These are phyloP conservation scores for Drosera capensis DNA, from an alignment of 148 eudicot species.

Conservation along the genomic window DNA sequence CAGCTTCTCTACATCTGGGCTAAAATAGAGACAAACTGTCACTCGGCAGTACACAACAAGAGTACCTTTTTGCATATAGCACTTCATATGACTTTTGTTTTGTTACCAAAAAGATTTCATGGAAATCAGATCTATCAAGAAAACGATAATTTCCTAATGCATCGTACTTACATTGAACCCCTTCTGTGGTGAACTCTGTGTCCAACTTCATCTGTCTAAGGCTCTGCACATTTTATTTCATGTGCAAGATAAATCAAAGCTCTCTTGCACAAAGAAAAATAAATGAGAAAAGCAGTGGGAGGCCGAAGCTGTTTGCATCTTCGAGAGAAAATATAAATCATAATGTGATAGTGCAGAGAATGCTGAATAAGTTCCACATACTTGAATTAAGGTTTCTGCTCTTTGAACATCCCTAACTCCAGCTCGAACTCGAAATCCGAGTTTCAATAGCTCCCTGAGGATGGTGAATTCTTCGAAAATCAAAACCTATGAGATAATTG, in stretches of 20 bases:
- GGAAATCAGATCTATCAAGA: not conserved
- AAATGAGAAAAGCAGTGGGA: too few relatives aligned
- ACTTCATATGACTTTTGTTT: not conserved
- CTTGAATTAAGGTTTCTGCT: constrained; percentile 62
- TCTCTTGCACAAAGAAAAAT: not conserved
- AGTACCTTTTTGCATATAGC: not conserved
- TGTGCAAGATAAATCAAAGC: not conserved
- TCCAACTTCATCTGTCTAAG: constrained; percentile 50
- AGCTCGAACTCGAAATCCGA: constrained; percentile 73
- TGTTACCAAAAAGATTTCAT: not conserved
- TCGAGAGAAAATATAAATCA: too few relatives aligned
- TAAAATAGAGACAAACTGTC: constrained; percentile 57
- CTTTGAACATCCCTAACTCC: constrained; percentile 75
- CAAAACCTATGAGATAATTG: not conserved
- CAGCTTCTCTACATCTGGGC: constrained; percentile 97
- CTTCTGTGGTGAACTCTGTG: constrained; percentile 20
- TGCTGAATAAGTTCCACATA: constrained; percentile 13
- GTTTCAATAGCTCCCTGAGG: constrained; percentile 78
- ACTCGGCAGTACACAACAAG: constrained; percentile 19
- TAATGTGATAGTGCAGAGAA: too few relatives aligned
- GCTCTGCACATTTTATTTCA: constrained; percentile 28
- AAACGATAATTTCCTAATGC: constrained; percentile 1
- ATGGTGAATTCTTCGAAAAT: constrained; percentile 6
- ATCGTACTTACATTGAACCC: constrained; percentile 36
- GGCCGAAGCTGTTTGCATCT: not conserved